Conservation (phyloP, 192 early-diverging fungal species). For the Bifiguratus adelaidae region DNA sequence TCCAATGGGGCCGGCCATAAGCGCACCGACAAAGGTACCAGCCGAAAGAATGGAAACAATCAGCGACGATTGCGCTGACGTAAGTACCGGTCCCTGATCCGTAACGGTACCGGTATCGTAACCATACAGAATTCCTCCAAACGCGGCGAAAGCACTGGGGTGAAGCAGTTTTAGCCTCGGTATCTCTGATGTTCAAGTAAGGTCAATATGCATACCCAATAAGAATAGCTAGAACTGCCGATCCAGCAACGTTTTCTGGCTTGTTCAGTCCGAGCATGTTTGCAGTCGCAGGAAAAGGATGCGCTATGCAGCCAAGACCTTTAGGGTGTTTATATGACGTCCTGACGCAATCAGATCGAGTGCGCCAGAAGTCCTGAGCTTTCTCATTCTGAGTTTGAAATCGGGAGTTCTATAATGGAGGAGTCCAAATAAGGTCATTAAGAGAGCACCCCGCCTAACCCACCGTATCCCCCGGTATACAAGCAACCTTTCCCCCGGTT, state of each 20-base stretch:
- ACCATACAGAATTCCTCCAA: conserved; percentile 29
- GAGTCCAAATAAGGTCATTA: too few relatives aligned
- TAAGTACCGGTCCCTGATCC: conserved; percentile 4
- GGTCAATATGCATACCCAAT: background rate
- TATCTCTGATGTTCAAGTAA: background rate
- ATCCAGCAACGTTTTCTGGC: conserved; percentile 3
- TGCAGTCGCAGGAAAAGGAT: too few relatives aligned
- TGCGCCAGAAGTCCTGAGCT: too few relatives aligned
- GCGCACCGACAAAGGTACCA: conserved; percentile 23
- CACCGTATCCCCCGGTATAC: too few relatives aligned
- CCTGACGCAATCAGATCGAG: too few relatives aligned
- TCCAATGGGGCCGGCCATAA: conserved; percentile 14
- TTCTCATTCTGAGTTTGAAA: too few relatives aligned
- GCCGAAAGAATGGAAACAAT: conserved; percentile 24
- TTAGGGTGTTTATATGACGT: too few relatives aligned
- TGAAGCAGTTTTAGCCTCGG: background rate
- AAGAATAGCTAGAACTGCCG: conserved; percentile 1
- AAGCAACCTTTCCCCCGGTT: too few relatives aligned
- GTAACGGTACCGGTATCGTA: conserved; percentile 33
- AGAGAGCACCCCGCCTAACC: too few relatives aligned
- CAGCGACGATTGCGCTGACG: conserved; percentile 1
- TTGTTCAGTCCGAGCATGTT: conserved; percentile 7
- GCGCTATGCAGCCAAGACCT: too few relatives aligned
- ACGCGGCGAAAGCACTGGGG: conserved; percentile 8
- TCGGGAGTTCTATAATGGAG: too few relatives aligned